Percentiles rank a stretch among this genome's conserved stretches.
These are phyloP conservation scores for Ogataea degrootiae DNA, from an alignment of 805 yeast genomes.

Conservation along the genomic window DNA sequence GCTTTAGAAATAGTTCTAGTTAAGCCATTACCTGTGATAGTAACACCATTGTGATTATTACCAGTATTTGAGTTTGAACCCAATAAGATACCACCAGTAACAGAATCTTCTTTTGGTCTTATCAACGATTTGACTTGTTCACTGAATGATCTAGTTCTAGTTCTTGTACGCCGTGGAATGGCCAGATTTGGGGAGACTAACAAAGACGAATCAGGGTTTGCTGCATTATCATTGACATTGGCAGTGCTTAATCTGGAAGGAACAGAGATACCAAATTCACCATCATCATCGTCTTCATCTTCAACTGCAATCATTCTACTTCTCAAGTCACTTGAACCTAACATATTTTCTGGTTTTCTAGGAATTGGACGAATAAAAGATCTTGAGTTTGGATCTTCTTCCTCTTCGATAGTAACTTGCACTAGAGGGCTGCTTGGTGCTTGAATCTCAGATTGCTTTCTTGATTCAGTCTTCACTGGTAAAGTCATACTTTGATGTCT, in stretches of 20 bases:
- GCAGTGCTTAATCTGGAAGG: conserved; percentile 15
- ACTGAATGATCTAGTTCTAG: conserved; percentile 37
- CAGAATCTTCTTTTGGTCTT: conserved; percentile 29
- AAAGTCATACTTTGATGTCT: conserved; percentile 30
- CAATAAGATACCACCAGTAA: conserved; percentile 29
- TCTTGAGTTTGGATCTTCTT: conserved; percentile 1
- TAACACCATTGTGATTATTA: conserved; percentile 5
- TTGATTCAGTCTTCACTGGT: conserved; percentile 29
- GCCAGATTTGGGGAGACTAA: neutral
- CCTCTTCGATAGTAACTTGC: conserved; percentile 9
- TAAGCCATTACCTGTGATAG: conserved; percentile 18
- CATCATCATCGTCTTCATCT: conserved; percentile 27
- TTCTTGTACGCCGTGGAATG: conserved; percentile 13
- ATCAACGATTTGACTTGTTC: conserved; percentile 38
- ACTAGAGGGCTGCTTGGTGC: neutral
- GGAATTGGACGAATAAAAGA: conserved; percentile 4
- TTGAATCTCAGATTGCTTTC: conserved; percentile 3
- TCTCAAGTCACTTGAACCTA: conserved; percentile 27
- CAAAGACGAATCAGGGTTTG: neutral
- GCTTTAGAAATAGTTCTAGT: conserved; percentile 28
- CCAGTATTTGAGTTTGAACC: conserved; percentile 3
- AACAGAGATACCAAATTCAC: conserved; percentile 21
- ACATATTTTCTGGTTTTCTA: conserved; percentile 16
- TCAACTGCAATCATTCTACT: conserved; percentile 26
- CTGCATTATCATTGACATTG: neutral